Percentiles rank a stretch among this genome's conserved stretches.
Evolutionary conservation across 768 basidiomycete species (phyloP).

Genomic region (Lactifluus subvellereus): DNA sequence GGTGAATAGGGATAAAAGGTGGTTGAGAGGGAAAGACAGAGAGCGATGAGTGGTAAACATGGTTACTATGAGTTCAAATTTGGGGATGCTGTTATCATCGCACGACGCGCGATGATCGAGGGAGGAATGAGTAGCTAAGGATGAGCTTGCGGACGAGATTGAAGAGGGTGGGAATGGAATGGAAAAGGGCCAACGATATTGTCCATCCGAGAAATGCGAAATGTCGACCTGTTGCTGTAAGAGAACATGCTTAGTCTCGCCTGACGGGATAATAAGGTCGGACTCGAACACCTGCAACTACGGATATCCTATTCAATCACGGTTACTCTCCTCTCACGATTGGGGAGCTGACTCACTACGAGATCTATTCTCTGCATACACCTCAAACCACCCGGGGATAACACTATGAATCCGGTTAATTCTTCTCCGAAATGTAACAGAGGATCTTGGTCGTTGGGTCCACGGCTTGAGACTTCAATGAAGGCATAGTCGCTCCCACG

Average conservation of each 20-base stretch:
- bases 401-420: conserved; percentile 1
- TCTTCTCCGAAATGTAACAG: conserved; percentile 17
- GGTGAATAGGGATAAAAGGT: neutral
- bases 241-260: neutral
- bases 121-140: neutral
- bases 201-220: neutral
- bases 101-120: neutral
- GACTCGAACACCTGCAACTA: conserved; percentile 11
- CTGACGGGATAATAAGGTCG: neutral
- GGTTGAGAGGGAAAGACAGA: neutral
- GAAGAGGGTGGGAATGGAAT: neutral
- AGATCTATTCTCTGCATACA: conserved; percentile 15
- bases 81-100: neutral
- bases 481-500: conserved; percentile 1
- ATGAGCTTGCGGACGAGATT: neutral
- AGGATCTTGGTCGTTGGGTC: neutral
- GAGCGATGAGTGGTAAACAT: neutral
- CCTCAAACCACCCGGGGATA: neutral
- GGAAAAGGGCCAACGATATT: conserved; percentile 12
- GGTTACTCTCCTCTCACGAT: too few species aligned
- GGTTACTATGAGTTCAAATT: conserved; percentile 2
- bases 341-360: conserved; percentile 2
- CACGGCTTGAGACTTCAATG: conserved; percentile 2
- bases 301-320: neutral
- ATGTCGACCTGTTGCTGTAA: conserved; percentile 3